Base-by-base conservation (phyloP, 108 stramenopile genomes). In the Fragilaria radians region DNA sequence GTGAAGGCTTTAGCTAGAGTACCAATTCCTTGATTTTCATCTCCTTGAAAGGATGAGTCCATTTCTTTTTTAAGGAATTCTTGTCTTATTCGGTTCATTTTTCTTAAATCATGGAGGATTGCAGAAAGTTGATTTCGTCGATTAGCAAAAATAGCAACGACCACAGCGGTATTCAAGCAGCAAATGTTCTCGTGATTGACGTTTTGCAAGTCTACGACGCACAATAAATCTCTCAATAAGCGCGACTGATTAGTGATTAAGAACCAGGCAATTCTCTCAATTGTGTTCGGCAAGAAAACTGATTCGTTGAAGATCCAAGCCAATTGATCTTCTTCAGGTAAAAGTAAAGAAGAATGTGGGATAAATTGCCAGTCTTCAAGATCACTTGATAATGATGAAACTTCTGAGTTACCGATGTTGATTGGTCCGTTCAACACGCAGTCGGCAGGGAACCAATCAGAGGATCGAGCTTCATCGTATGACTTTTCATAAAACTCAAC, bases 141-240 rank as follows among this genome's bases (percentile, higher is more conserved):
- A 59, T 73, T 45, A 5, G 83, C 85, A 65, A 89, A 86, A 11
- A 94, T 79, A 5, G 84, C 65, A 48, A 94, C 56, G 17, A 87
- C 74, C 23, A 94, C 73, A 3, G 83, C 88, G 31, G 93, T 91
- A 65, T 91, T 91, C 26, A 94, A 68, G 53, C 85, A 86, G 66
- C 93, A 94, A 50, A 94, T 94, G 71, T 91, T 94, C 63, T 94
- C 89, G 70, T 94, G 93, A 65, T 86, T 88, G 59, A 94, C 81
- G 56, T 82, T 81, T 27, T 49, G 71, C 26, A 90, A 42, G 52
- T 80, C 70, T 26, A 94, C 89, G 27, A 82, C 81, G 25, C 74
- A 55, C 63, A 91, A 64, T 59, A 94, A 73, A 52, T 85, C 82
- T 22, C 86, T 77, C 28, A 91, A 46, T 19, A 91, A 57, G 23